Base-by-base conservation (phyloP, 1,284 basidiomycete species). In the Termitomyces sp. region DNA sequence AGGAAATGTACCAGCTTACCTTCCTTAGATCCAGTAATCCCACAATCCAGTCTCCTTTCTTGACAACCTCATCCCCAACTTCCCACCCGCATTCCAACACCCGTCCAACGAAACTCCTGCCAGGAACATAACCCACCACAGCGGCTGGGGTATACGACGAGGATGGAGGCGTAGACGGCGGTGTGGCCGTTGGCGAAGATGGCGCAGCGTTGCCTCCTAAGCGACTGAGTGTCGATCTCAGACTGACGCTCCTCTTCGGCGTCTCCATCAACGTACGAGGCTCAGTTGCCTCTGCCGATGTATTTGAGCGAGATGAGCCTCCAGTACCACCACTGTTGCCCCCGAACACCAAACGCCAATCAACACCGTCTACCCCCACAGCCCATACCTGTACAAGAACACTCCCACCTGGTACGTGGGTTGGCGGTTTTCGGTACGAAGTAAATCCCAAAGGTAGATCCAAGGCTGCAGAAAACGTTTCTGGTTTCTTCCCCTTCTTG, bases 351-450 rank as follows among this genome's bases (percentile, higher is more conserved):
- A 86, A 71, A 24, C 72, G 72, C 10, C 79, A 78, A 70, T 94
- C 92, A 4, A 86, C 70, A 12, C 78, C 76, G 65, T 94, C 92
- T 41, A 94, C 68, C 2, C 83, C 91, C 0, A 91, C 90, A 7
- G 88, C 90, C 75, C 89, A 91, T 1, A 95, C 87, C 64, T 94
- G 91, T 8, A 95, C 83, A 13, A 95, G 73, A 4, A 93, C 79
- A 58, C 88, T 79, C 24, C 77, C 73, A 50, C 80, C 75, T 0
- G 83, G 79, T 1, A 93, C 81, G 64, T 86, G 84, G 19, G 73
- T 74, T 0, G 92, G 92, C 2, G 92, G 90, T 33, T 80, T 67
- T n/a, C 88, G 75, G 67, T 91, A 72, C 19, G 69, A 68, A 5
- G 74, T 75, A 48, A 77, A 77, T 13, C 68, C 73, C 19, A 77